Evolutionary conservation across 495 filamentous ascomycete species (phyloP).

Genomic region (Friedmanniomyces simplex): DNA sequence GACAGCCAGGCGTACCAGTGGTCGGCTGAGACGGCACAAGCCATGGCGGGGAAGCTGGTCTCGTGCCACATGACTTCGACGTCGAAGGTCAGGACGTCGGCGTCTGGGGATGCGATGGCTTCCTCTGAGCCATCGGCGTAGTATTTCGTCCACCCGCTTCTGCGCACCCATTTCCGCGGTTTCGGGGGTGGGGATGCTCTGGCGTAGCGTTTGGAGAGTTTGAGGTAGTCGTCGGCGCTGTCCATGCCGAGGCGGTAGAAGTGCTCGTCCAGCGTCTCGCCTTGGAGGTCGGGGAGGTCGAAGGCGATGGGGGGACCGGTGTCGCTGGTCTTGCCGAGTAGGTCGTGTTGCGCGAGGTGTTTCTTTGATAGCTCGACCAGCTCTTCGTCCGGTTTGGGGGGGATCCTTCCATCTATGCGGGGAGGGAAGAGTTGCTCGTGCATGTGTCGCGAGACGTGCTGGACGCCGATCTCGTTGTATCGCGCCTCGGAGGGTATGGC

Average conservation of each 20-base stretch:
- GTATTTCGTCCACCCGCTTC: conserved; percentile 94
- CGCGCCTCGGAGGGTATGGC: conserved; percentile 47
- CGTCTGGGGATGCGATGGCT: conserved; percentile 63
- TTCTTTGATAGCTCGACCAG: conserved; percentile 69
- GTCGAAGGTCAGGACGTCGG: conserved; percentile 80
- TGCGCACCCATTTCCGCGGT: conserved; percentile 68
- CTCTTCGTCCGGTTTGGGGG: conserved; percentile 49
- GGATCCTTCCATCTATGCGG: conserved; percentile 26
- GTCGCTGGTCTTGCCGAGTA: conserved; percentile 83
- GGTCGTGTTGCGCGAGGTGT: conserved; percentile 75
- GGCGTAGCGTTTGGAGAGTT: conserved; percentile 62
- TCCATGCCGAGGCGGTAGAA: conserved; percentile 86
- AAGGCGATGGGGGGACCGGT: conserved; percentile 67
- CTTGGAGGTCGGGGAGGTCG: conserved; percentile 70
- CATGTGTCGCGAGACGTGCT: conserved; percentile 76
- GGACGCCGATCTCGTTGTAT: conserved; percentile 87
- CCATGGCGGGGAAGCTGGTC: conserved; percentile 88
- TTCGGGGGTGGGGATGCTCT: conserved; percentile 53
- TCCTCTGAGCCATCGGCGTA: conserved; percentile 58
- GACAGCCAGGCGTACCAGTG: conserved; percentile 98
- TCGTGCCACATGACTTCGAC: conserved; percentile 95
- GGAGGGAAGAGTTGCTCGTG: conserved; percentile 73
- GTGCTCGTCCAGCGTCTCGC: conserved; percentile 80
- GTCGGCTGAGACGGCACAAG: conserved; percentile 74
- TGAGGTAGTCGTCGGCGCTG: conserved; percentile 77